These are phyloP conservation scores for Debaryomyces psychrophilus DNA, from an alignment of 1,139 yeast species.

Conservation along the genomic window DNA sequence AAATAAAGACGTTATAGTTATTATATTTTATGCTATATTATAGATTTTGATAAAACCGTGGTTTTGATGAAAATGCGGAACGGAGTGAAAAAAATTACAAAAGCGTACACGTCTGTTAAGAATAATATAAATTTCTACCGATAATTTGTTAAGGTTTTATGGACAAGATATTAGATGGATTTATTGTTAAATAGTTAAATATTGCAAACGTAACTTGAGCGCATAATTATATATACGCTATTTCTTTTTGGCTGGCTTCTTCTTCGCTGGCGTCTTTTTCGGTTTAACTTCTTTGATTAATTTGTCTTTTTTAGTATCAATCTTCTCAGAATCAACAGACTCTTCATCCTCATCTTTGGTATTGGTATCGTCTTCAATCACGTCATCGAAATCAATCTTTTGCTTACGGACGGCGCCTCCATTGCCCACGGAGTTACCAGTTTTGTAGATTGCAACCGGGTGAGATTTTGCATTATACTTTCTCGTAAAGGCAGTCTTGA, in stretches of 20 bases:
- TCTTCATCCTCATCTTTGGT: conserved; percentile 34
- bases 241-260: conserved; percentile 21
- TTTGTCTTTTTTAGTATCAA: conserved; percentile 47
- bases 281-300: conserved; percentile 46
- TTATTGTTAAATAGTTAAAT: not conserved
- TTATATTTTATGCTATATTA: not conserved
- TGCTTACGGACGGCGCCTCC: conserved; percentile 40
- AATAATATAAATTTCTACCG: not conserved
- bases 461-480: conserved; percentile 74
- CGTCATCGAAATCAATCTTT: conserved; percentile 61
- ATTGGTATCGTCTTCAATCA: conserved; percentile 60
- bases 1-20: not conserved
- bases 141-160: not conserved
- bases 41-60: not conserved
- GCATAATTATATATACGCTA: conserved; percentile 7
- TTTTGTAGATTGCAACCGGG: conserved; percentile 83
- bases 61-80: not conserved
- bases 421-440: conserved; percentile 56
- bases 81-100: not conserved
- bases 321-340: conserved; percentile 28
- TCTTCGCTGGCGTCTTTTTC: conserved; percentile 19
- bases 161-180: not conserved
- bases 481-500: conserved; percentile 84
- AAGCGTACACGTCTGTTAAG: not conserved
- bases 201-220: not conserved